phyloP scores from a whole-genome alignment of 176 grass and related monocot genomes.

The Ampelocalamus luodianensis region DNA sequence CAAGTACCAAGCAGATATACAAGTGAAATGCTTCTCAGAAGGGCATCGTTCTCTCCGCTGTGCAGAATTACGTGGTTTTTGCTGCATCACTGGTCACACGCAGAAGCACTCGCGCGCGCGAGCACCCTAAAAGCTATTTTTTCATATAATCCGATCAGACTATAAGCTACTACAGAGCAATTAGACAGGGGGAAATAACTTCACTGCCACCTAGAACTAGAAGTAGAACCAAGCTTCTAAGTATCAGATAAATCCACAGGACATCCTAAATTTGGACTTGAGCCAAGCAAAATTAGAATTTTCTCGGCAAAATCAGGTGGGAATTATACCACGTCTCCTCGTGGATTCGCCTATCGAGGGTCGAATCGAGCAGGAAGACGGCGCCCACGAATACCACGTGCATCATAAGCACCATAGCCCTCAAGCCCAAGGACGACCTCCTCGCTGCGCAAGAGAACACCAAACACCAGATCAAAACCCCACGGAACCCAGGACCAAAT shows the following conservation, averaged over 20 bases:
- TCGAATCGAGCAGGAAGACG: constrained; percentile 71
- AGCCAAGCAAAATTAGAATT: neutral
- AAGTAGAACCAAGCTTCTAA: constrained; percentile 14
- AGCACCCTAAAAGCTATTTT: neutral
- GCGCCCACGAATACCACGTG: constrained; percentile 76
- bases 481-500: constrained; percentile 15
- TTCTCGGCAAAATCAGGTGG: neutral
- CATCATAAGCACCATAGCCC: constrained; percentile 70
- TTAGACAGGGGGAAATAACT: neutral
- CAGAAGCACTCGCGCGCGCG: neutral
- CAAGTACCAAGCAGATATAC: neutral
- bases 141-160: neutral
- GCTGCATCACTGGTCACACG: neutral
- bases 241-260: neutral
- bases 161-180: neutral
- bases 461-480: constrained; percentile 32
- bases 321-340: constrained; percentile 70
- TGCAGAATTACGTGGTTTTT: neutral
- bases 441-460: constrained; percentile 51
- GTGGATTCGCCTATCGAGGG: constrained; percentile 59
- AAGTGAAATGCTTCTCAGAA: neutral
- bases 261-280: constrained; percentile 4
- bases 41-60: neutral
- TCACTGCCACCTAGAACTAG: neutral
- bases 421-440: constrained; percentile 67